Evolutionary conservation across 2,329 filamentous ascomycete genomes (phyloP), one percentile per base, ranked within the genome.

Genomic region (Tolypocladium pustulatum): DNA sequence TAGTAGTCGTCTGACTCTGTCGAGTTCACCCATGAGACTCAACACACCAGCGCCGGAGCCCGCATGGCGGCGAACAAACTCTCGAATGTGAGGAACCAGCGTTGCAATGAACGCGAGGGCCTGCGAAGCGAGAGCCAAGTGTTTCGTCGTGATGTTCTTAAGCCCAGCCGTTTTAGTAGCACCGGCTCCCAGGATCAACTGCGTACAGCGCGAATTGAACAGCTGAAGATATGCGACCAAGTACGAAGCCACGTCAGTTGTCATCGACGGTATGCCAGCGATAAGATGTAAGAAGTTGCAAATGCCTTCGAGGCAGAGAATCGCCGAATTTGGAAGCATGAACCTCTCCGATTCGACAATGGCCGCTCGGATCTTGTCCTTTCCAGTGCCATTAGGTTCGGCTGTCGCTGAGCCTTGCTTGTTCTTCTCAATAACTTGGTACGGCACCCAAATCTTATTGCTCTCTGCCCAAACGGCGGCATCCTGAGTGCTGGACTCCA

Each of bases 121-220:
- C 71, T 97, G 93, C 0, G 89, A 92, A 2, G 94, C 92, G 22
- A 97, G 84, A 0, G 94, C 92, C 1, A 99, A 82, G 73, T 99
- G 93, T 66, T 94, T 94, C 0, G 94, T 96, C 0, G 90, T 96
- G 70, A 99, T 99, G 68, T 97, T 97, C 71, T 91, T 96, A 25
- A 99, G 78, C 0, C 93, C 93, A 1, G 92, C 94, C 30, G 89
- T 91, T 40, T 85, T 81, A 6, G 90, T 97, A 4, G 94, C 94
- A 5, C 94, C 94, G 1, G 94, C 94, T 1, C 94, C 94, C 8
- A 99, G 85, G 63, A 99, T 97, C 59, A 99, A 82, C 70, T 99
- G 94, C n/a, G 89, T 95, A 59, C 92, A 92, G 25, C 94, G 88
- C 2, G 91, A 97, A 72, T 99, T 97, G 80, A 97, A 99, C 4